phyloP scores from a whole-genome alignment of 2,329 filamentous ascomycete species.

The Cyanodermella asteris region DNA sequence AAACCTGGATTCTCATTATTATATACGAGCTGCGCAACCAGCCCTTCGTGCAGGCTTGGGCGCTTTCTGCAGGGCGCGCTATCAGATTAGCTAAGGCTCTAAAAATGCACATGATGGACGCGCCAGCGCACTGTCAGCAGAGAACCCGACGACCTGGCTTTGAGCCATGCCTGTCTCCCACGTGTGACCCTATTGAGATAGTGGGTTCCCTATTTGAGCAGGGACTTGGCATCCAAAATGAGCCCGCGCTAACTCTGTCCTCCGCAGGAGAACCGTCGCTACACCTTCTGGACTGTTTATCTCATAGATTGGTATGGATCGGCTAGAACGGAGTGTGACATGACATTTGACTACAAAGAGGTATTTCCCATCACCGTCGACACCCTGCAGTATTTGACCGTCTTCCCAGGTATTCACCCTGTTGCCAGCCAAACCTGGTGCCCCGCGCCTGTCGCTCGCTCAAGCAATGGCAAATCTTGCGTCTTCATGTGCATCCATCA shows the following conservation, averaged over 20 bases:
- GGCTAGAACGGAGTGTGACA: conserved; percentile 1
- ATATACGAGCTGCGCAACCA: conserved; percentile 1
- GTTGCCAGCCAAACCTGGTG: conserved; percentile 1
- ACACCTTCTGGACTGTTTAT: conserved; percentile 1
- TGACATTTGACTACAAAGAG: conserved; percentile 1
- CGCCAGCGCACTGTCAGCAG: neutral
- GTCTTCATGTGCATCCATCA: conserved; percentile 1
- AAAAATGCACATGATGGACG: conserved; percentile 1
- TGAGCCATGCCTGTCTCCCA: neutral
- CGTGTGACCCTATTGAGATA: conserved; percentile 1
- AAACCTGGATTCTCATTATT: conserved; percentile 1
- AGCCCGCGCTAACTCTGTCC: neutral
- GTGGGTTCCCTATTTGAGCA: neutral
- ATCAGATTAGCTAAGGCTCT: conserved; percentile 2
- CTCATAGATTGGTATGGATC: conserved; percentile 1
- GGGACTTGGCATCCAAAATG: too few species aligned
- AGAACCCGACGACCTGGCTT: neutral
- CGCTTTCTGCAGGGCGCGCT: conserved; percentile 1
- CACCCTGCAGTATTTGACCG: neutral
- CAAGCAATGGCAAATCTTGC: conserved; percentile 1
- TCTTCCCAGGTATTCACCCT: conserved; percentile 1
- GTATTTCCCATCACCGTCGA: conserved; percentile 1
- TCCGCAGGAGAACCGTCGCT: conserved; percentile 1
- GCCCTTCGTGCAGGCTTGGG: conserved; percentile 1
- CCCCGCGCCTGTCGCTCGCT: neutral